phyloP scores from a whole-genome alignment of 1,139 yeast genomes.

The Zygosaccharomyces sapae region DNA sequence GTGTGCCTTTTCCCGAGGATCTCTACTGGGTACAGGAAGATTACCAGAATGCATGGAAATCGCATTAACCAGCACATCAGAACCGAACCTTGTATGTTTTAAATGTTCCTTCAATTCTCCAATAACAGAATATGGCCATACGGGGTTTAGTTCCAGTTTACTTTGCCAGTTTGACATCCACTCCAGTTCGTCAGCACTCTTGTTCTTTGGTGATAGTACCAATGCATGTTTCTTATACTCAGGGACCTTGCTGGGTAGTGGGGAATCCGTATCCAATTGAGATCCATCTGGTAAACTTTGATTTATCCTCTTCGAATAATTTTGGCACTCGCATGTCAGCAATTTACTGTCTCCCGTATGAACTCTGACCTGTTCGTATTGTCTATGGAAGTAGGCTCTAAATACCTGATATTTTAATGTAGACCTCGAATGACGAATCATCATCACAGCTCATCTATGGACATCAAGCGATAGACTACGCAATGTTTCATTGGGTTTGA shows the following conservation, averaged over 20 bases:
- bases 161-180: constrained; percentile 24
- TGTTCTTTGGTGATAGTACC: constrained; percentile 20
- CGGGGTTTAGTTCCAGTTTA: constrained; percentile 21
- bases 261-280: constrained; percentile 14
- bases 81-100: constrained; percentile 13
- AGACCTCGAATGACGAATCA: neutral
- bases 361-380: constrained; percentile 12
- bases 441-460: neutral
- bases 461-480: neutral
- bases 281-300: constrained; percentile 10
- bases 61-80: constrained; percentile 23
- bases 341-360: constrained; percentile 2
- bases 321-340: constrained; percentile 12
- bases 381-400: constrained; percentile 13
- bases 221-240: constrained; percentile 25
- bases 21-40: constrained; percentile 5
- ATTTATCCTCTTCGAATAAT: constrained; percentile 16
- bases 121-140: constrained; percentile 23
- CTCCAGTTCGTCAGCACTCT: constrained; percentile 11
- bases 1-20: constrained; percentile 11
- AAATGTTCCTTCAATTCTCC: constrained; percentile 16
- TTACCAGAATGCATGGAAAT: constrained; percentile 17
- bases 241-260: constrained; percentile 20
- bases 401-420: constrained; percentile 1
- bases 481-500: neutral